Conservation (phyloP, 2,329 filamentous ascomycete species). For the Ustulina deusta region DNA sequence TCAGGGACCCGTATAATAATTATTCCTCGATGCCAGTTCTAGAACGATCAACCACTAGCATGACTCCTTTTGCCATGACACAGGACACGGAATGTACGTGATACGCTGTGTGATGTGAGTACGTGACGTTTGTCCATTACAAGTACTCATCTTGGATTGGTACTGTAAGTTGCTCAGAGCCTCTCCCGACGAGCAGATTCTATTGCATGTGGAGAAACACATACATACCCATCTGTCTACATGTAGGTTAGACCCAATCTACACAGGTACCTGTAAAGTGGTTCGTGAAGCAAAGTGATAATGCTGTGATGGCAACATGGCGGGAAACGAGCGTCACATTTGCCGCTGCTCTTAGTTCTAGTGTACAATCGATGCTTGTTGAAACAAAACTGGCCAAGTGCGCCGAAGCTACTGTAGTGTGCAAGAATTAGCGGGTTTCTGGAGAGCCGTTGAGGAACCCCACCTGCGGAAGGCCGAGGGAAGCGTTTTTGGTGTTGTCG, state of each 20-base stretch:
- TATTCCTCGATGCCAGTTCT: background rate
- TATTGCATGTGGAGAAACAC: constrained; percentile 4
- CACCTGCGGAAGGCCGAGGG: constrained; percentile 15
- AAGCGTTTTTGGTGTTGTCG: constrained; percentile 19
- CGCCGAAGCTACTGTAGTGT: constrained; percentile 24
- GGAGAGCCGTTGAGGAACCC: constrained; percentile 24
- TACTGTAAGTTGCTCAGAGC: background rate
- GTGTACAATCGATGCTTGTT: background rate
- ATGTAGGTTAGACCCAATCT: background rate
- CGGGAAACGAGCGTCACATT: background rate
- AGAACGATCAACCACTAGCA: constrained; percentile 13
- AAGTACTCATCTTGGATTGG: background rate
- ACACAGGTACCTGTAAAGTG: background rate
- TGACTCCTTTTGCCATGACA: constrained; percentile 21
- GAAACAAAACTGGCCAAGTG: constrained; percentile 32
- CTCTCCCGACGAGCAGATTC: background rate
- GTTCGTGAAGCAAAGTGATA: constrained; percentile 17
- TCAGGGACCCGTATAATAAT: constrained; percentile 20
- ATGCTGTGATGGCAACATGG: constrained; percentile 11
- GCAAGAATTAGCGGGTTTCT: constrained; percentile 28
- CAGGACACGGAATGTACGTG: constrained; percentile 4
- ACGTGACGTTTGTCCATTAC: constrained; percentile 6
- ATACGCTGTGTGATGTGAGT: background rate
- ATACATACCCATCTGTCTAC: background rate
- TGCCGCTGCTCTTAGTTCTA: constrained; percentile 21